Evolutionary conservation across 2,329 filamentous ascomycete species (phyloP), one percentile per base, ranked within the genome.

Genomic region (Lachnellula occidentalis): DNA sequence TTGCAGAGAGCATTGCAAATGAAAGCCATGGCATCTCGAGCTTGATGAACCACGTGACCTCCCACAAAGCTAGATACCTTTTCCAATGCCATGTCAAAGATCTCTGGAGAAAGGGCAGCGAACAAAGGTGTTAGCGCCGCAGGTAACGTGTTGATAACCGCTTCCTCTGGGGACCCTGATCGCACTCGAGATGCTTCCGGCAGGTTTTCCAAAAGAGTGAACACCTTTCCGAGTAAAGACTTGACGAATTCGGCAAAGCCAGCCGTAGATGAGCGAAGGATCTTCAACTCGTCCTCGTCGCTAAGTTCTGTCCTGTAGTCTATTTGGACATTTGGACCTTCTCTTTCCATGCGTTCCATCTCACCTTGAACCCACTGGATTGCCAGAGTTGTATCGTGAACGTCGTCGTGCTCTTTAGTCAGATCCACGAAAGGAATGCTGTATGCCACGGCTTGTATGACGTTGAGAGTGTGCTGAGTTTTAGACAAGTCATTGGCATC

Each of bases 401-500:
- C 77, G 58, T 85, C 81, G 46, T 82, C 79, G 53, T 80, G 76
- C 45, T 85, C 83, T 66, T 84, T 80, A 7, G 88, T 86, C 49
- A 99, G 75, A 57, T 95, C 88, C 55, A 88, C 84, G 67, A 99
- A 89, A 0, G 94, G 95, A 50, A 99, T 95, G 66, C 92, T 95
- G 74, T 96, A 97, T 56, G 91, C 92, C 12, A 97, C 90, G 55
- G 90, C 88, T 71, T 97, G 92, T 54, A 99, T 94, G 69, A 96
- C 96, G 62, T 92, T 90, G 55, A 99, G 78, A 0, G 94, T 95
- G 71, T 96, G 90, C 64, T 96, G 82, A 0, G 94, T 97, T 77
- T 99, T 99, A 68, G 94, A 92, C 24, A 99, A 76, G 72, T 99
- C 94, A 68, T 99, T 99, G 60, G 95, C 92, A 72, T 99, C 95